phyloP scores from a whole-genome alignment of 352 stramenopile species.

The Phytophthora tentaculata region DNA sequence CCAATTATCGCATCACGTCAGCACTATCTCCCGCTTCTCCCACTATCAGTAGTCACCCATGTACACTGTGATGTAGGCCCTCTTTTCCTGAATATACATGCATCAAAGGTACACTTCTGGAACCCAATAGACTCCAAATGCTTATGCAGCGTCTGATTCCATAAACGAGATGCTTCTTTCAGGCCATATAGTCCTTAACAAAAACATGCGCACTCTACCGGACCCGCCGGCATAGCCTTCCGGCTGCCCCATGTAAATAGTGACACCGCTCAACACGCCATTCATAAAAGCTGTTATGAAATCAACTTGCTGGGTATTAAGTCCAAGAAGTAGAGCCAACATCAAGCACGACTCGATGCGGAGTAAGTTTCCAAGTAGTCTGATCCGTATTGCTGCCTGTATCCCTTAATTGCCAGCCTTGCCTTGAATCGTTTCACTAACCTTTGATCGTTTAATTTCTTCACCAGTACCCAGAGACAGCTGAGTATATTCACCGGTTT shows the following conservation, averaged over 20 bases:
- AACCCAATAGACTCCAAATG: not conserved
- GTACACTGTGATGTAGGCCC: not conserved
- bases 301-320: too few relatives aligned
- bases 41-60: slow-evolving; percentile 1
- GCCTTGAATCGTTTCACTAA: not conserved
- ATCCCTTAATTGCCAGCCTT: not conserved
- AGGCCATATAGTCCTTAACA: not conserved
- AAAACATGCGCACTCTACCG: too few relatives aligned
- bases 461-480: not conserved
- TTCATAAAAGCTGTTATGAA: too few relatives aligned
- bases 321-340: too few relatives aligned
- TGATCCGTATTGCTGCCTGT: not conserved
- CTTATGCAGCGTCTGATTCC: not conserved
- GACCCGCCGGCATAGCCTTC: too few relatives aligned
- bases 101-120: not conserved
- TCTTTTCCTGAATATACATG: slow-evolving; percentile 1
- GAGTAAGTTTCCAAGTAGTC: not conserved
- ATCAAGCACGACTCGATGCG: too few relatives aligned
- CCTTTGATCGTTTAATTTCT: not conserved
- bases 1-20: not conserved
- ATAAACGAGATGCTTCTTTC: not conserved
- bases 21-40: not conserved
- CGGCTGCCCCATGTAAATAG: too few relatives aligned
- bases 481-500: not conserved
- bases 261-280: too few relatives aligned